Evolutionary conservation across 495 filamentous ascomycete species (phyloP), one percentile per base, ranked within the genome.

Genomic region (Talaromyces thailandensis): DNA sequence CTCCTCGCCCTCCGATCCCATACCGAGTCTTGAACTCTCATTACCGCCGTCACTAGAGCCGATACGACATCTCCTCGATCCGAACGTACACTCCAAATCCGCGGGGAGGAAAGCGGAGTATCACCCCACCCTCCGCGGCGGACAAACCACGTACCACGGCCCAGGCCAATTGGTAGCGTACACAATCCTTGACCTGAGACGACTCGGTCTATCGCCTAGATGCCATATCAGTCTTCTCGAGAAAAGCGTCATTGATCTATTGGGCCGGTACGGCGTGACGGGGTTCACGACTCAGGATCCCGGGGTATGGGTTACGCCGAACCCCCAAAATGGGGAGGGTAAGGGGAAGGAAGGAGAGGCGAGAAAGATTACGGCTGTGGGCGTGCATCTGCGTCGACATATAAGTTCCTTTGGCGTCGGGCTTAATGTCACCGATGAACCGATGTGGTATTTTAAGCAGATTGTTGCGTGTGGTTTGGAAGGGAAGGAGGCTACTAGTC

Each of bases 131-230:
- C 82, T 87, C 7, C 86, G 94, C 52, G 94, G 94, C 65, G 94
- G 94, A 0, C 89, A 94, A 62, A 93, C 89, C 0, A 98, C 94
- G 4, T 98, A 96, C 77, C 94, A 98, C 70, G 94, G 94, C 0
- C 94, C 94, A 0, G 94, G 94, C 0, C 94, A 98, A 70, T 75
- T 93, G 63, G 90, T 96, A 25, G 86, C 91, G 12, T 98, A 96
- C 73, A 90, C 93, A 14, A 84, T 98, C 43, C 73, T 94, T 23
- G 90, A 96, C 68, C 79, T 97, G 18, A 74, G 76, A n/a, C 67
- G 73, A 0, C 78, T 88, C 28, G 74, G 73, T 0, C 65, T 86
- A 0, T 79, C 76, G 0, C 79, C 84, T 6, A 76, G 89, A 16
- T 84, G 81, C 65, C 95, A 92, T 68, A 85, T 95, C 4, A 79